phyloP scores from a whole-genome alignment of 257 asterid species.

The Linaria vulgaris region DNA sequence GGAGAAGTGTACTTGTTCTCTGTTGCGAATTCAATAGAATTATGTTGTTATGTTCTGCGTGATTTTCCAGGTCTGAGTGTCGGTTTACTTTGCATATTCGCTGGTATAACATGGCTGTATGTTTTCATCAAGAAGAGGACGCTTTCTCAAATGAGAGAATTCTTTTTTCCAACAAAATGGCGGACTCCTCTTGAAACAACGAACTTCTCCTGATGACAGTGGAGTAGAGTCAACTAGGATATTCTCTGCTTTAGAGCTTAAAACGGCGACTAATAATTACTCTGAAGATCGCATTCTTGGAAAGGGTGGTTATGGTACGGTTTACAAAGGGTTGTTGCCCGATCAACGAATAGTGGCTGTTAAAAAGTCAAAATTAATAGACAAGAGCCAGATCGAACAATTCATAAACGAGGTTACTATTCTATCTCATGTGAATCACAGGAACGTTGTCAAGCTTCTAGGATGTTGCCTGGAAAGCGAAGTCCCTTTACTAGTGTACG shows the following conservation, averaged over 20 bases:
- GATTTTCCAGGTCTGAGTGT: not conserved
- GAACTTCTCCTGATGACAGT: constrained; percentile 3
- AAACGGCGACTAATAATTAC: constrained; percentile 35
- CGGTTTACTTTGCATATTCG: not conserved
- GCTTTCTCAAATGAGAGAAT: not conserved
- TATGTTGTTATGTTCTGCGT: too few relatives aligned
- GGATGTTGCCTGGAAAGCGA: constrained; percentile 43
- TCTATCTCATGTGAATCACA: constrained; percentile 34
- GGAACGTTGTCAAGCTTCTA: constrained; percentile 35
- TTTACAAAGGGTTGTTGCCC: constrained; percentile 31
- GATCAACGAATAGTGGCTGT: constrained; percentile 35
- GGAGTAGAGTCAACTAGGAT: constrained; percentile 21
- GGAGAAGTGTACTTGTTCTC: too few relatives aligned
- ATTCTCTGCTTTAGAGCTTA: constrained; percentile 34
- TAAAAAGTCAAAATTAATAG: constrained; percentile 35
- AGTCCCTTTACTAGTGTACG: constrained; percentile 38
- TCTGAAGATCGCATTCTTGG: constrained; percentile 33
- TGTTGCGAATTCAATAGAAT: too few relatives aligned
- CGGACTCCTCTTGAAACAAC: constrained; percentile 5
- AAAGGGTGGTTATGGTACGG: constrained; percentile 34
- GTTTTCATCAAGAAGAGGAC: not conserved
- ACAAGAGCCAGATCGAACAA: constrained; percentile 34
- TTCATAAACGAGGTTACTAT: constrained; percentile 38
- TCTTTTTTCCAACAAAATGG: constrained; percentile 16
- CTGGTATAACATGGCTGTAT: not conserved